These are phyloP conservation scores for Bipolaris bicolor DNA, from an alignment of 2,329 filamentous ascomycete genomes.

Conservation along the genomic window DNA sequence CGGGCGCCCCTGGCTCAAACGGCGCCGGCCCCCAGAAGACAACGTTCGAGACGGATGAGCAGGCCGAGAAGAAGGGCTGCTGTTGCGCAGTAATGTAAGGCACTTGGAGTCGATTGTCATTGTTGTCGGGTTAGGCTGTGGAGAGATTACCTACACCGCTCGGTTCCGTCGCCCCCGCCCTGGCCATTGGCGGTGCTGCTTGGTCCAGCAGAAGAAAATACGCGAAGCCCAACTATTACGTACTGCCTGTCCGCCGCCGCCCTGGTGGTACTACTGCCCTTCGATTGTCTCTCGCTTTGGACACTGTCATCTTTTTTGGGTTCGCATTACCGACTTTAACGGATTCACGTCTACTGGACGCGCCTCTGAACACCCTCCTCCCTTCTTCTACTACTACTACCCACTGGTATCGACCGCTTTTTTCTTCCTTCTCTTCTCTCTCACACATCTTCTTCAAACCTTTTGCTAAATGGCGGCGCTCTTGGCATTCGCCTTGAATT, in stretches of 20 bases:
- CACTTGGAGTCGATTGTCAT: conserved; percentile 13
- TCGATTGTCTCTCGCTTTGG: conserved; percentile 26
- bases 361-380: conserved; percentile 27
- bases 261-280: conserved; percentile 14
- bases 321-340: conserved; percentile 33
- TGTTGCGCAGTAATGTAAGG: conserved; percentile 88
- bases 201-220: conserved; percentile 30
- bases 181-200: conserved; percentile 30
- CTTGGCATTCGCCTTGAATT: conserved; percentile 16
- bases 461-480: conserved; percentile 20
- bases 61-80: conserved; percentile 72
- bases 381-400: conserved; percentile 15
- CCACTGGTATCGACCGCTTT: conserved; percentile 19
- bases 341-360: conserved; percentile 37
- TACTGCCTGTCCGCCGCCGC: conserved; percentile 39
- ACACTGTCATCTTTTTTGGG: conserved; percentile 36
- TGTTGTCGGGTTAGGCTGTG: conserved; percentile 18
- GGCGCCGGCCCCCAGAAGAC: conserved; percentile 52
- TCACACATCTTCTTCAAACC: not conserved
- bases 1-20: conserved; percentile 66
- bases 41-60: conserved; percentile 81
- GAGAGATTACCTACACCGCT: conserved; percentile 28
- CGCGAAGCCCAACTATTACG: conserved; percentile 45
- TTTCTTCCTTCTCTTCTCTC: not conserved
- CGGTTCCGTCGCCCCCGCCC: conserved; percentile 31